Base-by-base conservation (phyloP, 768 basidiomycete species). In the Kwoniella botswanensis region DNA sequence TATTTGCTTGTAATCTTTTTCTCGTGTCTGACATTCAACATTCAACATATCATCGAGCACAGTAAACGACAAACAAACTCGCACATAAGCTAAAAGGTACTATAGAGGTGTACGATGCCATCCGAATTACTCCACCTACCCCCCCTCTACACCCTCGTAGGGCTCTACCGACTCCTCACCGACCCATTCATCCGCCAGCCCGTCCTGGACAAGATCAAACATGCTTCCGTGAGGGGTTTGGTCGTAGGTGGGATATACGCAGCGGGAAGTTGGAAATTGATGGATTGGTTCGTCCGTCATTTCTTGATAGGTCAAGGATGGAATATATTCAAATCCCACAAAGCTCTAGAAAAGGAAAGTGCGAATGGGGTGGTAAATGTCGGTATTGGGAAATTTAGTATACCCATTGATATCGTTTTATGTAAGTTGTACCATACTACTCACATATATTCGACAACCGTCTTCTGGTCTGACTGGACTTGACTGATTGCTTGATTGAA, bases 141-240 rank as follows among this genome's bases (percentile, higher is more conserved):
- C 0, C 92, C 94, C 0, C 90, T 90, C 2, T 97, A 97, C 81
- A 89, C 90, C 57, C 83, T 93, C 4, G 93, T 97, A 0, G 94
- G 94, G 0, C 87, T 90, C 18, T 96, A 95, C 82, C 86, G 94
- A 35, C 85, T 97, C 6, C 87, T 89, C 76, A 93, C 91, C 0
- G 93, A 95, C 82, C 86, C 87, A 50, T 84, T 84, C 15, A 85
- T 96, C 43, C 90, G 88, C 70, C 84, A 86, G 26, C 93, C 93
- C 4, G 89, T 91, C 9, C 93, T 94, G 70, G 84, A 91, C 78
- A 94, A 93, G 84, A 92, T 93, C 80, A 88, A 86, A 72, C 90
- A 95, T 83, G 94, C 91, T 0, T 88, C 88, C 1, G 79, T 86
- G 58, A 85, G 93, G 21, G 94, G 94, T 0, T 85, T 88, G 0